A percentile compares a stretch with the other conserved stretches of the same genome.
phyloP scores from a whole-genome alignment of 202 grass and related monocot genomes.

The Zizania palustris region DNA sequence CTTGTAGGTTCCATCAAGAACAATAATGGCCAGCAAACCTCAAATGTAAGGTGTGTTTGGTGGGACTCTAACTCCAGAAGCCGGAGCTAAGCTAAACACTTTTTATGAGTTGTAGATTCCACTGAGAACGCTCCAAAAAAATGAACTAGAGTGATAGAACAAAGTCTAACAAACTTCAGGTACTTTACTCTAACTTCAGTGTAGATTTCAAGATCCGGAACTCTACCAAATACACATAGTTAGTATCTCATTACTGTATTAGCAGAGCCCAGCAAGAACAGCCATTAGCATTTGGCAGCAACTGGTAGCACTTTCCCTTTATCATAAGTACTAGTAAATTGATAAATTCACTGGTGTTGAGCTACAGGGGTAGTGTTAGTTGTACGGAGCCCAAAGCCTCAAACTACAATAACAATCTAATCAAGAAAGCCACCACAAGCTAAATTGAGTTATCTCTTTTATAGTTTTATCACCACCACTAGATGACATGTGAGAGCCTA shows the following conservation, averaged over 20 bases:
- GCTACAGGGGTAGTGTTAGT: not conserved
- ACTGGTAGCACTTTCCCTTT: not conserved
- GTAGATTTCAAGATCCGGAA: too few relatives aligned
- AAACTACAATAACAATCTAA: not conserved
- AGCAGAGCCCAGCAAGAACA: not conserved
- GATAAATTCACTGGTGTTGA: not conserved
- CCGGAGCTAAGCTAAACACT: too few relatives aligned
- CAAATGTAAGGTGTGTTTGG: too few relatives aligned
- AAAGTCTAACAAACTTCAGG: too few relatives aligned
- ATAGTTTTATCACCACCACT: too few relatives aligned
- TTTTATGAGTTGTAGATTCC: too few relatives aligned
- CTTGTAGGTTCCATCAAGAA: conserved; percentile 7
- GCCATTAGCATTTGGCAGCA: not conserved
- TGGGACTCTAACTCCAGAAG: too few relatives aligned
- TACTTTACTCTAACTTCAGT: too few relatives aligned
- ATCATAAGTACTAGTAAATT: not conserved
- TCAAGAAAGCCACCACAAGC: not conserved
- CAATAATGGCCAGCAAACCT: not conserved
- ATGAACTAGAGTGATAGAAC: too few relatives aligned
- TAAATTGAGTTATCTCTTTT: too few relatives aligned
- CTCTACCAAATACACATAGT: too few relatives aligned
- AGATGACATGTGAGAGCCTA: not conserved
- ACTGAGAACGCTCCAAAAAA: too few relatives aligned
- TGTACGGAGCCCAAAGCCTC: not conserved
- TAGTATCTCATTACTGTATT: not conserved